These are phyloP conservation scores for Malus orientalis DNA, from an alignment of 306 rosid genomes.

Conservation along the genomic window DNA sequence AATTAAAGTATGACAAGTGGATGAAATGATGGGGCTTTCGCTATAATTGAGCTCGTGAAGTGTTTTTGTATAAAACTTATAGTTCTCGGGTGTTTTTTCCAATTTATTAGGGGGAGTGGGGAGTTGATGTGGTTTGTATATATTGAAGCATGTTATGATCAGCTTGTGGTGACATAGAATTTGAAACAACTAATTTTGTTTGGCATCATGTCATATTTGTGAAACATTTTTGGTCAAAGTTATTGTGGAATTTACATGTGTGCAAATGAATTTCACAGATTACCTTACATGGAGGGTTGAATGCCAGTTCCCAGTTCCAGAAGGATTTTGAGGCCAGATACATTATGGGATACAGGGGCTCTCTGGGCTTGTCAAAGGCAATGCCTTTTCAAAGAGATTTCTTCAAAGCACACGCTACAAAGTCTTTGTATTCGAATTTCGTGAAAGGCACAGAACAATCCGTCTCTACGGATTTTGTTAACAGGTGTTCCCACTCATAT, in stretches of 20 bases:
- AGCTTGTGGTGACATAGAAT: neutral
- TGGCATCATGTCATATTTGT: neutral
- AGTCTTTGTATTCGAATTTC: conserved; percentile 23
- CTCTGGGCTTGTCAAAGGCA: conserved; percentile 42
- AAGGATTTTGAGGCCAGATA: conserved; percentile 53
- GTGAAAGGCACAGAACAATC: conserved; percentile 21
- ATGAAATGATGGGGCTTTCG: no score
- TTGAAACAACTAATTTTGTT: neutral
- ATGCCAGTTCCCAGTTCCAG: conserved; percentile 34
- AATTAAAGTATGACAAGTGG: no score
- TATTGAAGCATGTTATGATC: neutral
- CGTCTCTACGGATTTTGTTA: conserved; percentile 10
- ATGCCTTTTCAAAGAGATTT: conserved; percentile 34
- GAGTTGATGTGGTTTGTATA: neutral
- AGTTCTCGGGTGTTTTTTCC: no score
- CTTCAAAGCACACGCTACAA: conserved; percentile 36
- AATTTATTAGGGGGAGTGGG: no score
- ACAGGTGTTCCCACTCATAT: conserved; percentile 17
- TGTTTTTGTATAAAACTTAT: no score
- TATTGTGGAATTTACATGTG: neutral
- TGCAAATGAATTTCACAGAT: conserved; percentile 34
- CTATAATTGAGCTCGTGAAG: no score
- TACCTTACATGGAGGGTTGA: conserved; percentile 54
- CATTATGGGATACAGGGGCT: conserved; percentile 23
- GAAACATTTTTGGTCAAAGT: neutral